A percentile compares a stretch with the other conserved stretches of the same genome.
phyloP scores from a whole-genome alignment of 139 green algal genomes.

The Chara braunii region DNA sequence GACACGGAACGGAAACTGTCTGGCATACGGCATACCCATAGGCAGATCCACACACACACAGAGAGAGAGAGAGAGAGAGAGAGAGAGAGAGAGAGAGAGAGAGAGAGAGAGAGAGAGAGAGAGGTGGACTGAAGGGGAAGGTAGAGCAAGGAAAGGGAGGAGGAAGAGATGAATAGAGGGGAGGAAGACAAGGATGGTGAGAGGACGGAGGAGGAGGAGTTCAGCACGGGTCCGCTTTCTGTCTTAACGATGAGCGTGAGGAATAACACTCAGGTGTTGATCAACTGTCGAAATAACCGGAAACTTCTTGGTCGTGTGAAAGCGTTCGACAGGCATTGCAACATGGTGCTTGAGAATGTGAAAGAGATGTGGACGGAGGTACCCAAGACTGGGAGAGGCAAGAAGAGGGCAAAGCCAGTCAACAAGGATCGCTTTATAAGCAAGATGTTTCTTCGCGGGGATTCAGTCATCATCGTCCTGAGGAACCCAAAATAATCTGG shows the following conservation, averaged over 20 bases:
- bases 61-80: too few species aligned
- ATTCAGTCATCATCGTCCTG: conserved; percentile 95
- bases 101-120: too few species aligned
- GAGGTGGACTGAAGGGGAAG: too few species aligned
- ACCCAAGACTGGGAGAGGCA: conserved; percentile 66
- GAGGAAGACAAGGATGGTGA: conserved; percentile 10
- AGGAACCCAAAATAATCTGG: conserved; percentile 68
- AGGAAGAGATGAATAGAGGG: too few species aligned
- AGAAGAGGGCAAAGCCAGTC: conserved; percentile 76
- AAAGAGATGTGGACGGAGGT: conserved; percentile 99
- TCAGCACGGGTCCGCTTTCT: conserved; percentile 81
- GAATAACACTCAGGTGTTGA: conserved; percentile 93
- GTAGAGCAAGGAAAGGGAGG: too few species aligned
- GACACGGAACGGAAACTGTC: too few species aligned
- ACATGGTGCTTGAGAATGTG: conserved; percentile 99
- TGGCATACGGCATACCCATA: too few species aligned
- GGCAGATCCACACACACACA: too few species aligned
- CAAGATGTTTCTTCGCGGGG: conserved; percentile 96
- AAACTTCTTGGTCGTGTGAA: conserved; percentile 95
- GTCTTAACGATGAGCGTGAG: conserved; percentile 92
- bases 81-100: too few species aligned
- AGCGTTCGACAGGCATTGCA: conserved; percentile 97
- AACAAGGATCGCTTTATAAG: conserved; percentile 96
- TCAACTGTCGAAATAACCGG: conserved; percentile 98
- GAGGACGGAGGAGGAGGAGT: conserved; percentile 50